These are phyloP conservation scores for Penicillium sp. DNA, from an alignment of 2,329 filamentous ascomycete species.

Conservation along the genomic window DNA sequence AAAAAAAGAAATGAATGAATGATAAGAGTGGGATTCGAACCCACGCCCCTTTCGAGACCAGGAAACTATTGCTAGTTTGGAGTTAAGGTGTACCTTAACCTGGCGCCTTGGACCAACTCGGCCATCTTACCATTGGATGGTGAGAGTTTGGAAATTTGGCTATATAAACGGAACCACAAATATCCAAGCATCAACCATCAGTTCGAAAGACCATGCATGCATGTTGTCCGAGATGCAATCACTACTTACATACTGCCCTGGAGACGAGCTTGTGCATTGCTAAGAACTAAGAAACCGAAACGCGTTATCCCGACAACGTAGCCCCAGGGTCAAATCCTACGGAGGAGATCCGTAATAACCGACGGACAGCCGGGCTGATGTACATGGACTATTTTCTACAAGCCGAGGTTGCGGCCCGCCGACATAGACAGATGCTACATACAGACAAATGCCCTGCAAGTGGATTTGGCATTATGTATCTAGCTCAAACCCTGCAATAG, in stretches of 20 bases:
- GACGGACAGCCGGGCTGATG: neutral
- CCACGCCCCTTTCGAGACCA: constrained; percentile 13
- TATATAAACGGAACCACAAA: too few species aligned
- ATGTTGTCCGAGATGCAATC: too few species aligned
- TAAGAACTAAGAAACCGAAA: neutral
- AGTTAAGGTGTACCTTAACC: constrained; percentile 34
- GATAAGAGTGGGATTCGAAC: constrained; percentile 15
- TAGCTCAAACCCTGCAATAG: neutral
- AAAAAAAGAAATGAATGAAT: neutral
- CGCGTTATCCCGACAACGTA: neutral
- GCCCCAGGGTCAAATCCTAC: too few species aligned
- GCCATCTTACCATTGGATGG: constrained; percentile 31
- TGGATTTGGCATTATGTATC: neutral
- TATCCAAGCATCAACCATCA: too few species aligned
- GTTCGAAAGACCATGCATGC: too few species aligned
- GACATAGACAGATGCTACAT: neutral
- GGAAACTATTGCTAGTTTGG: constrained; percentile 12
- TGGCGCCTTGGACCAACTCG: constrained; percentile 37
- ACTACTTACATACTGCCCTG: neutral
- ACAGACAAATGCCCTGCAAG: neutral
- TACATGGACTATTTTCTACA: neutral
- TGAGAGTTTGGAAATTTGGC: too few species aligned
- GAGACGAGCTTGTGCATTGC: neutral
- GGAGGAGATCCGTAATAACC: neutral
- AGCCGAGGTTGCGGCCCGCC: constrained; percentile 1